These are phyloP conservation scores for Cystobasidium onofrii DNA, from an alignment of 768 basidiomycete species.

Conservation along the genomic window DNA sequence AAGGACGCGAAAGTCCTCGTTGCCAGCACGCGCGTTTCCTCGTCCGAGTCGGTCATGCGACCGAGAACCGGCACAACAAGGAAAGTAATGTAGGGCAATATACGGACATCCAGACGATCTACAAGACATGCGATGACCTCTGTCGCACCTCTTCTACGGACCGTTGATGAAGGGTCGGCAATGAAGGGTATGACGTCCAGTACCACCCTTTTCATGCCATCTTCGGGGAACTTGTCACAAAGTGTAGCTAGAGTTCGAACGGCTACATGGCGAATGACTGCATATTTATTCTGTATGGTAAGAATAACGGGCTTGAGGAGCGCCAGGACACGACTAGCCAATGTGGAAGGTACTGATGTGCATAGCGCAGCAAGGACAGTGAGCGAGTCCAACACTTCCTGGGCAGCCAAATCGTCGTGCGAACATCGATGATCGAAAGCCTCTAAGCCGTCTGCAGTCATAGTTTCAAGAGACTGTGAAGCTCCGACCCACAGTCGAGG, in stretches of 20 bases:
- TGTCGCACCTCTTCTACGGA: slow-evolving; percentile 77
- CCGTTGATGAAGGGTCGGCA: slow-evolving; percentile 63
- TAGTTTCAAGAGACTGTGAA: slow-evolving; percentile 64
- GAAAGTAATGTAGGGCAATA: slow-evolving; percentile 92
- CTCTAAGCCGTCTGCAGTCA: slow-evolving; percentile 57
- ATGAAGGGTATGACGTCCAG: slow-evolving; percentile 72
- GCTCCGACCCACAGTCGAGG: slow-evolving; percentile 94
- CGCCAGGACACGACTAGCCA: slow-evolving; percentile 62
- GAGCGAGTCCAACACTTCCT: slow-evolving; percentile 84
- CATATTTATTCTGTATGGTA: slow-evolving; percentile 74
- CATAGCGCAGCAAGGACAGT: slow-evolving; percentile 78
- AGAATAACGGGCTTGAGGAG: slow-evolving; percentile 68
- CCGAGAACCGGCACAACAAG: slow-evolving; percentile 92
- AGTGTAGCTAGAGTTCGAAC: slow-evolving; percentile 79
- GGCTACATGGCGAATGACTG: slow-evolving; percentile 80
- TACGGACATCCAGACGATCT: slow-evolving; percentile 81
- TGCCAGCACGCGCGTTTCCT: slow-evolving; percentile 80
- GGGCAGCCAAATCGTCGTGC: slow-evolving; percentile 46
- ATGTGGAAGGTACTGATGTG: slow-evolving; percentile 61
- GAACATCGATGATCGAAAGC: not conserved
- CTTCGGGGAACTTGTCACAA: slow-evolving; percentile 72
- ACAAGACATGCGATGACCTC: slow-evolving; percentile 88
- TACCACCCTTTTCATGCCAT: slow-evolving; percentile 84
- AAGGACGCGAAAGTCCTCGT: slow-evolving; percentile 96
- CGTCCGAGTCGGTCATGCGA: slow-evolving; percentile 90